These are phyloP conservation scores for Metschnikowia amazonensis DNA, from an alignment of 805 yeast species.

Conservation along the genomic window DNA sequence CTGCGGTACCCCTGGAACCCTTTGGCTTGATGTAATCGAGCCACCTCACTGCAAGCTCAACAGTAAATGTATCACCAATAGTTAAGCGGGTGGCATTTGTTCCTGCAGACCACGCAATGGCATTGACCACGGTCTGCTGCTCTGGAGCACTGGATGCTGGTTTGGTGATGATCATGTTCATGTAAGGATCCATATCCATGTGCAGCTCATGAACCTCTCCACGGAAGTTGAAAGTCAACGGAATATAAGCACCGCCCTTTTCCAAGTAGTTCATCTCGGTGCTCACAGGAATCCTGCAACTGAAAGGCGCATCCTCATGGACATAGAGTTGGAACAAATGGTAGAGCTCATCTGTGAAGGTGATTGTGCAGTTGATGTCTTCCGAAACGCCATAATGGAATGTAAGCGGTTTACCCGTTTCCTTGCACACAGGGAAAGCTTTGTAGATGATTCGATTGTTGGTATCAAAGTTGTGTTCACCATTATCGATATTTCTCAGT, in stretches of 20 bases:
- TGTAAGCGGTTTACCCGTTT: conserved; percentile 57
- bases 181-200: conserved; percentile 56
- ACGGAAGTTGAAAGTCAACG: conserved; percentile 59
- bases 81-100: conserved; percentile 56
- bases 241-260: conserved; percentile 47
- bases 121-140: conserved; percentile 46
- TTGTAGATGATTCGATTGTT: conserved; percentile 54
- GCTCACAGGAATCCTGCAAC: conserved; percentile 59
- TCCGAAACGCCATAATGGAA: conserved; percentile 51
- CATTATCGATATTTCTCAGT: conserved; percentile 64
- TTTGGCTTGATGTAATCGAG: conserved; percentile 24
- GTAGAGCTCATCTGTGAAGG: conserved; percentile 58
- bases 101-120: conserved; percentile 59
- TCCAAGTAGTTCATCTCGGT: conserved; percentile 40
- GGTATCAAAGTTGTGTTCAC: conserved; percentile 71
- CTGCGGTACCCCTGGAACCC: conserved; percentile 17
- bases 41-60: conserved; percentile 62
- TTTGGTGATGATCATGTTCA: conserved; percentile 50
- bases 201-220: conserved; percentile 67
- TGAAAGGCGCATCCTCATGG: conserved; percentile 74
- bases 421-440: conserved; percentile 60
- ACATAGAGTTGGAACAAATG: conserved; percentile 69
- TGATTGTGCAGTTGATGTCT: conserved; percentile 57
- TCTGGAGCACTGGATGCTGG: conserved; percentile 29
- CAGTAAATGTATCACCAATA: conserved; percentile 60